Base-by-base conservation (phyloP, 148 eudicot genomes). In the Cornus controversa region DNA sequence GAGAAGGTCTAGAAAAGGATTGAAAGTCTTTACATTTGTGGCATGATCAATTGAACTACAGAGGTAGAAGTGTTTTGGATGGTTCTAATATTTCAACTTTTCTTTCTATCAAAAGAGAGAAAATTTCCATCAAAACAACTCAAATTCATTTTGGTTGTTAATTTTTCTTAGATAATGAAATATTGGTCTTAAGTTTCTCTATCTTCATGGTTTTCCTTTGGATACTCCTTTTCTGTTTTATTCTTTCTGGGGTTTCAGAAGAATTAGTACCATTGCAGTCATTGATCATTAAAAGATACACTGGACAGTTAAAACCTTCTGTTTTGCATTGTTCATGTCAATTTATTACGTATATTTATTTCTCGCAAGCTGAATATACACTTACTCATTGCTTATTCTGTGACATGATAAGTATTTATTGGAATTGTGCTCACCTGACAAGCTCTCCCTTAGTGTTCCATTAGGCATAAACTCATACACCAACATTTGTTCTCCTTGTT, bases 391-490 rank as follows among this genome's bases (percentile, higher is more conserved):
- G 27, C 45, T 31, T 73, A 31, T 66, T 40, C 5, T 5, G 45
- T 40, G 45, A 29, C 28, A 74, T 22, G 45, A 36, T 37, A 37
- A 60, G 25, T 25, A 37, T 47, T 63, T 20, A 40, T 29, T 37
- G 70, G 18, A 66, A 79, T 24, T n/a, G 69, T 54, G 24, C 63
- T 84, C 74, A 89, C 99, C 99, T 13, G 92, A 84, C 79, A 96
- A 84, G 75, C 89, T 87, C 24, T 93, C 98, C 80, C 90, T 89
- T n/a, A 96, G 86, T 45, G 97, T 90, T 77, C 99, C 99, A 69
- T 91, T 93, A 24, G 98, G 80, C 89, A 93, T 89, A 67, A 84
- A 96, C 83, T 96, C 99, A 40, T 96, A 96, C 15, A 96, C 99
- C 77, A 96, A 62, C 88, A 93, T 91, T 72, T 93, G 98, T 77